A percentile compares a stretch with the other conserved stretches of the same genome.
Conservation (phyloP, 1,284 basidiomycete genomes). For the Sporisorium sorghi region DNA sequence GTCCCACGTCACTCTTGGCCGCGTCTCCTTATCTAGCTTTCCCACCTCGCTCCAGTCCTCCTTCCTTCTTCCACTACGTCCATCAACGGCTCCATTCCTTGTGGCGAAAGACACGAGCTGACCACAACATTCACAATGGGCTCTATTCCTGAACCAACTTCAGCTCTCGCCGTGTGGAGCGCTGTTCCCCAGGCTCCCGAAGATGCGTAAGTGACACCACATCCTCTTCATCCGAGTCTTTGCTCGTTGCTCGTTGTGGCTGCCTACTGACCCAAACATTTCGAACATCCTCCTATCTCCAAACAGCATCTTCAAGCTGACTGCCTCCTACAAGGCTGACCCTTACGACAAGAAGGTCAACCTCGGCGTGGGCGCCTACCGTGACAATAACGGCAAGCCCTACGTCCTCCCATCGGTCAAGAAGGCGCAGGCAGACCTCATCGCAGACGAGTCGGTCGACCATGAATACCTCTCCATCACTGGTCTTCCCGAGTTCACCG, state of each 20-base stretch:
- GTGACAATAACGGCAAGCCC: constrained; percentile 70
- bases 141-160: constrained; percentile 28
- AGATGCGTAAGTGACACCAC: constrained; percentile 55
- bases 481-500: constrained; percentile 83
- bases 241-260: background rate
- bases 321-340: constrained; percentile 87
- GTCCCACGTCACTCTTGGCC: constrained; percentile 4
- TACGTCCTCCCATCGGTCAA: constrained; percentile 71
- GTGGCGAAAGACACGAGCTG: constrained; percentile 12
- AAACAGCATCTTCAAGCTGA: constrained; percentile 84
- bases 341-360: constrained; percentile 85
- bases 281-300: background rate
- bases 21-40: constrained; percentile 7
- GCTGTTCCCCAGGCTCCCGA: constrained; percentile 58
- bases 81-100: background rate
- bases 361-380: constrained; percentile 76
- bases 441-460: constrained; percentile 81
- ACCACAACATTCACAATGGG: constrained; percentile 37
- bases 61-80: background rate
- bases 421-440: constrained; percentile 78
- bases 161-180: constrained; percentile 55
- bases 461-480: constrained; percentile 95
- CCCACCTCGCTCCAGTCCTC: background rate
- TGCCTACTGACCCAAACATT: background rate
- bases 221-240: too few relatives aligned